A percentile compares a stretch with the other conserved stretches of the same genome.
Evolutionary conservation across 2,329 filamentous ascomycete genomes (phyloP).

Genomic region (Fusarium concolor): DNA sequence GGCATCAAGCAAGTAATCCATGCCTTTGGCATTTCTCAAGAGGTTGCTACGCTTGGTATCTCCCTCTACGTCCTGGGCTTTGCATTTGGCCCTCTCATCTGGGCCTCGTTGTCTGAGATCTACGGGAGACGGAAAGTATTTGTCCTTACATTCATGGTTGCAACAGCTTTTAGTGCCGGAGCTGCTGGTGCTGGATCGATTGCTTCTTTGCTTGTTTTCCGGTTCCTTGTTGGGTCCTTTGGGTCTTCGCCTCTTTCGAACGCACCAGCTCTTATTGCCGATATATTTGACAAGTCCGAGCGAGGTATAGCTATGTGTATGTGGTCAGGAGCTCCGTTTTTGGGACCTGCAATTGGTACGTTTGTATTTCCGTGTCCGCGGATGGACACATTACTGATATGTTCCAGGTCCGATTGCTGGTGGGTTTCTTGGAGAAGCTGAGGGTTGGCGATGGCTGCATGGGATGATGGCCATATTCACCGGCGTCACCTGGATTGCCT

Average conservation of each 20-base stretch:
- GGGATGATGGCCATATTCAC: slow-evolving; percentile 56
- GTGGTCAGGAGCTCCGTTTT: slow-evolving; percentile 63
- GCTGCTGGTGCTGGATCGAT: slow-evolving; percentile 67
- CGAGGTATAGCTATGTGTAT: slow-evolving; percentile 65
- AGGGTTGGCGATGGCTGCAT: slow-evolving; percentile 66
- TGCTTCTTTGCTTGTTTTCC: slow-evolving; percentile 55
- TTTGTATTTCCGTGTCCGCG: fast-evolving
- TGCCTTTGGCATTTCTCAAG: slow-evolving; percentile 63
- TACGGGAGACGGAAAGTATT: slow-evolving; percentile 70
- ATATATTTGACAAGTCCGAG: slow-evolving; percentile 56
- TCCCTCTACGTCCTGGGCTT: slow-evolving; percentile 74
- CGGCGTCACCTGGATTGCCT: slow-evolving; percentile 32
- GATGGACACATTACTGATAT: background rate
- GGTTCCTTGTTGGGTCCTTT: slow-evolving; percentile 1
- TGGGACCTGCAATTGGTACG: slow-evolving; percentile 32
- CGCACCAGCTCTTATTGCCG: slow-evolving; percentile 4
- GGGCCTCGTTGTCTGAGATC: slow-evolving; percentile 74
- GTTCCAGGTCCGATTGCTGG: slow-evolving; percentile 62
- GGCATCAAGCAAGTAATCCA: slow-evolving; percentile 64
- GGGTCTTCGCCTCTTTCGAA: slow-evolving; percentile 14
- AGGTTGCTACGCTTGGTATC: slow-evolving; percentile 69
- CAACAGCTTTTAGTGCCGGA: slow-evolving; percentile 72
- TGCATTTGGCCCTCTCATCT: slow-evolving; percentile 69
- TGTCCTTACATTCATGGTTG: slow-evolving; percentile 64
- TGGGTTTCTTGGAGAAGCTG: slow-evolving; percentile 66